Evolutionary conservation across 2,329 filamentous ascomycete species (phyloP), one percentile per base, ranked within the genome.

Genomic region (Knufia petricola): DNA sequence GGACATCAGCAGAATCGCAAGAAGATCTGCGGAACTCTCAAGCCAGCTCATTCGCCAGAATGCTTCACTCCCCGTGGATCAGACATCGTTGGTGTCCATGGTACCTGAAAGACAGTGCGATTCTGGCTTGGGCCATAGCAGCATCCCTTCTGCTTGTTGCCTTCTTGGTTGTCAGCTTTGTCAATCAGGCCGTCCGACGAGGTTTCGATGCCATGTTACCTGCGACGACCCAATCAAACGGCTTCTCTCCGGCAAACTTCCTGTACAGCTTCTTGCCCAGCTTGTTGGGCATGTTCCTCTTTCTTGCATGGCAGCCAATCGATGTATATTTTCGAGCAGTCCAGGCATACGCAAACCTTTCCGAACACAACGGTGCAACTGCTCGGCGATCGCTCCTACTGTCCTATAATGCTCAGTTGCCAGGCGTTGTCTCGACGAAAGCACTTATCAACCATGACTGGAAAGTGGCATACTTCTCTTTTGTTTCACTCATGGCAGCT

Each of bases 211-310:
- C 89, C 2, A 69, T 74, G 4, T 69, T 95, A 1, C 68, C 73
- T 8, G 79, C 82, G 0, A 69, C 72, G 2, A 79, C 86, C 1
- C 69, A 75, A 2, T 59, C 66, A 0, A 71, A 70, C 21, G 85
- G 84, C 15, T 95, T 94, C 65, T 94, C 87, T 1, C 73, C 85
- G 0, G 86, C 87, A 43, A 87, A 95, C 65, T 95, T 95, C 67
- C 69, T 95, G 44, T 95, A 88, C 69, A 79, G 75, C 55, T 82
- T 83, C 55, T 61, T 83, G 17, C 79, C 79, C 0, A 67, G 73
- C 0, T 50, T 80, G 2, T 72, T 82, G 34, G 79, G 74, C 1
- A 77, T 72, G 47, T 59, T 81, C 26, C 67, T 81, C 37, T 78
- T 81, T 60, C 74, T 82, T 19, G 64, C 70, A 45, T 75, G 77